Base-by-base conservation (phyloP, 192 early-diverging fungal species). In the Linnemannia hyalina region DNA sequence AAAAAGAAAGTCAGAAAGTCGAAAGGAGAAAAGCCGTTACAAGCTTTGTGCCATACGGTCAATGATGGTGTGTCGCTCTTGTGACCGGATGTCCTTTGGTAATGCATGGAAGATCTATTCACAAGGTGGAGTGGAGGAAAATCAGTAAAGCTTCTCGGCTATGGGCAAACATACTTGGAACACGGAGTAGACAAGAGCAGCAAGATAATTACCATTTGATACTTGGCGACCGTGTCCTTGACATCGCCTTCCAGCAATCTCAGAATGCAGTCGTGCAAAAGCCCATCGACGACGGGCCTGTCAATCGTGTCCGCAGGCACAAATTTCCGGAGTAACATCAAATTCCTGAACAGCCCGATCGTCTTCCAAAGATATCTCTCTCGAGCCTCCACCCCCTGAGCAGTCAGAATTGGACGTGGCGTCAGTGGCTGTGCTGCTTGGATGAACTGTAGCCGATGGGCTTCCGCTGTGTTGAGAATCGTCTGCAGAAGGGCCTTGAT, bases 221-320 rank as follows among this genome's bases (percentile, higher is more conserved):
- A 86, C 57, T 86, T 86, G 72, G 73, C 63, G 15, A 81, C 72
- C n/a, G 57, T 86, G 68, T 86, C 76, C 54, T 81, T 86, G 29
- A 81, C 84, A 49, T 86, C 79, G 15, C 84, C 79, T 42, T 86
- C 84, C 40, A 86, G 41, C n/a, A 86, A 32, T n/a, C 84, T 57
- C 16, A 86, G 36, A 54, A 86, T 86, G 52, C 84, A 86, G 32
- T 86, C 84, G 52, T 86, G 84, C 63, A 86, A 41, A n/a, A 86
- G 63, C 4, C 79, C 84, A 60, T 86, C 84, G 0, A 86, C 80
- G 2, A 86, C 84, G 9, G 29, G 70, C 44, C 65, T 57, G 36
- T 86, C 84, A 18, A 86, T 74, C 23, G 70, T 40, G 22, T 60
- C 65, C 0, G 70, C n/a, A 60, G 84, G 78, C 41, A 80, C 70